These are phyloP conservation scores for Durotheca rogersii DNA, from an alignment of 495 filamentous ascomycete genomes.

Conservation along the genomic window DNA sequence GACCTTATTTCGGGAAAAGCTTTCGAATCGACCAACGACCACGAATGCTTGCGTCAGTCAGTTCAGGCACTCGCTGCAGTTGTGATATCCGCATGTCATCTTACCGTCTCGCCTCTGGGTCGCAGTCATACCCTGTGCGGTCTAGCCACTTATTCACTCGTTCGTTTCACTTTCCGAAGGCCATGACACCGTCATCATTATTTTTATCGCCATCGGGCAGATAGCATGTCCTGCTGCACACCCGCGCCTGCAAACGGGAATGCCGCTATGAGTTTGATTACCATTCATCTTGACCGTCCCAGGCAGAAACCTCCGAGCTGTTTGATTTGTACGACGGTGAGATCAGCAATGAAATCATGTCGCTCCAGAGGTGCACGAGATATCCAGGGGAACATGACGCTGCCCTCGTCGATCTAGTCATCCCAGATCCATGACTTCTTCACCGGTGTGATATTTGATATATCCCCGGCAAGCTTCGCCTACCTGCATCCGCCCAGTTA, in stretches of 20 bases:
- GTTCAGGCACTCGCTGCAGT: too few relatives aligned
- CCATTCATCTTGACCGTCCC: slow-evolving; percentile 9
- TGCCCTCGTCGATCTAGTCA: slow-evolving; percentile 22
- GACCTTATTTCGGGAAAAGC: slow-evolving; percentile 19
- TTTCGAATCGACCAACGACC: slow-evolving; percentile 12
- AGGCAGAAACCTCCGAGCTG: slow-evolving; percentile 18
- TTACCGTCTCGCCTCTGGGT: slow-evolving; percentile 17
- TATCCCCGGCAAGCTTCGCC: slow-evolving; percentile 23
- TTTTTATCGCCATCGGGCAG: slow-evolving; percentile 26
- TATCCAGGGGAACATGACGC: slow-evolving; percentile 18
- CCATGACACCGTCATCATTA: too few relatives aligned
- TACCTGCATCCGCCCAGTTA: slow-evolving; percentile 31
- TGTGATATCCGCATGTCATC: too few relatives aligned
- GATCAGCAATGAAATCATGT: slow-evolving; percentile 34
- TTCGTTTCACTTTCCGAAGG: too few relatives aligned
- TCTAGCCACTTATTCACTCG: too few relatives aligned
- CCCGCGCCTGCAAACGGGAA: slow-evolving; percentile 14
- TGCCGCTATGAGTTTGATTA: slow-evolving; percentile 29
- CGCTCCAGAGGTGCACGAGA: slow-evolving; percentile 20
- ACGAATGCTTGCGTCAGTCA: slow-evolving; percentile 9
- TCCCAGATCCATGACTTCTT: slow-evolving; percentile 13
- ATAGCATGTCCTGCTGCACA: slow-evolving; percentile 6
- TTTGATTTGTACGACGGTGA: slow-evolving; percentile 37
- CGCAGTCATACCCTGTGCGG: slow-evolving; percentile 17
- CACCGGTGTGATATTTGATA: slow-evolving; percentile 28